Evolutionary conservation across 2,329 filamentous ascomycete genomes (phyloP), one percentile per base, ranked within the genome.

Genomic region (Chaetomiaceae sp.): DNA sequence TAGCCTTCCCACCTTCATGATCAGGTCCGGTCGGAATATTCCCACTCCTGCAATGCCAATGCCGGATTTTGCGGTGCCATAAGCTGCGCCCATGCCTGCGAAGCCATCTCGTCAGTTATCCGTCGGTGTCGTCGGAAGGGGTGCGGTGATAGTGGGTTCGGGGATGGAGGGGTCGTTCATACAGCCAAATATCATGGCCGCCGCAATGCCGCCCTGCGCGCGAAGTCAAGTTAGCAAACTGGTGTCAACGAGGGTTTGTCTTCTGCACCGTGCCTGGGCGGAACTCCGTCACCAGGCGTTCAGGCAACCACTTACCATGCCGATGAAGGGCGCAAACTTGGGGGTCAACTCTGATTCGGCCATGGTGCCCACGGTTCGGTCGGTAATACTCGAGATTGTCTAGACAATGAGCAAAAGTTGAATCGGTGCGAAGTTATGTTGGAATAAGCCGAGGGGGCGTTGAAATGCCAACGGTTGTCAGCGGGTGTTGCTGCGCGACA

Each of bases 21-120:
- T 94, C 61, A 95, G 77, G 69, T 94, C 88, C 54, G 89, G 86
- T 66, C 89, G 79, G 71, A 91, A 94, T 33, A 86, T 90, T 66
- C 88, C 89, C 58, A 94, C 86, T 63, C 89, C 89, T 30, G 87
- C 84, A 65, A 95, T 95, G 65, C 89, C 89, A 67, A 94, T 91
- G 61, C 89, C 89, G 36, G 89, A 89, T 72, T 92, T 95, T 33
- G 89, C 87, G 51, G 89, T 95, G 60, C 89, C 89, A 71, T 90
- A 94, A 58, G 89, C 89, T 64, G 89, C 89, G 65, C 89, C 89
- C 61, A 80, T 72, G 65, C 75, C 79, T 82, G 48, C n/a, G 32
- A 53, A 48, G 46, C 58, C 53, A 7, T 54, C 34, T n/a, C n/a
- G 54, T 58, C 36, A 61, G 56, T 40, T 41, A 8, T 32, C 38